Percentiles rank a stretch among this genome's conserved stretches.
phyloP scores from a whole-genome alignment of 805 yeast species.

The Saturnispora besseyi region DNA sequence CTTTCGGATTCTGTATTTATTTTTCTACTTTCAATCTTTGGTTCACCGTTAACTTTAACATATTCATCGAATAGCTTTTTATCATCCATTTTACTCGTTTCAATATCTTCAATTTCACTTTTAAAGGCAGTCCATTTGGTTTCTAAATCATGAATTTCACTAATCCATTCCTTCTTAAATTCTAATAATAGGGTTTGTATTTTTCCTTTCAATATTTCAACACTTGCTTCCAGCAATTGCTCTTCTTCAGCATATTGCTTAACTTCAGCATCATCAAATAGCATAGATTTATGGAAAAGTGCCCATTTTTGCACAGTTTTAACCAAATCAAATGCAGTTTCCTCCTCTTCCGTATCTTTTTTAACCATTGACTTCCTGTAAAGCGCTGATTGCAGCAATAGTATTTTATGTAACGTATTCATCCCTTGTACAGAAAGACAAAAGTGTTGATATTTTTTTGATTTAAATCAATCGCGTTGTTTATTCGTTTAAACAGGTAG shows the following conservation, averaged over 20 bases:
- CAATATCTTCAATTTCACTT: constrained; percentile 33
- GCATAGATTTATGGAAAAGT: neutral
- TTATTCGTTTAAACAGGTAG: neutral
- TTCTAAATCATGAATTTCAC: constrained; percentile 33
- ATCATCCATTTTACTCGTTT: constrained; percentile 33
- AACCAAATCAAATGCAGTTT: neutral
- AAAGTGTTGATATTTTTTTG: neutral
- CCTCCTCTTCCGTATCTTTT: constrained; percentile 1
- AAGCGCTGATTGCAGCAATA: neutral
- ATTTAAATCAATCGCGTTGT: neutral
- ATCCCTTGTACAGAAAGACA: neutral
- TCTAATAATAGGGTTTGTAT: neutral
- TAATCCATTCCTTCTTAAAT: constrained; percentile 26
- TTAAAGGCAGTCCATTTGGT: constrained; percentile 27
- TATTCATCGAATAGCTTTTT: constrained; percentile 24
- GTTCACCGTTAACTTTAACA: constrained; percentile 5
- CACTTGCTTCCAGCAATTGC: constrained; percentile 4
- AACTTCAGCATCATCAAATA: neutral
- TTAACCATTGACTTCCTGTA: constrained; percentile 3
- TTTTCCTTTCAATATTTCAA: neutral
- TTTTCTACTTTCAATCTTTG: too few relatives aligned
- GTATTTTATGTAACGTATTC: constrained; percentile 2
- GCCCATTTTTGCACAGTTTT: neutral
- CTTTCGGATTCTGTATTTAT: neutral
- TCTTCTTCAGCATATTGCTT: neutral